Evolutionary conservation across 2,329 filamentous ascomycete genomes (phyloP).

Genomic region (Penicillium concentricum): DNA sequence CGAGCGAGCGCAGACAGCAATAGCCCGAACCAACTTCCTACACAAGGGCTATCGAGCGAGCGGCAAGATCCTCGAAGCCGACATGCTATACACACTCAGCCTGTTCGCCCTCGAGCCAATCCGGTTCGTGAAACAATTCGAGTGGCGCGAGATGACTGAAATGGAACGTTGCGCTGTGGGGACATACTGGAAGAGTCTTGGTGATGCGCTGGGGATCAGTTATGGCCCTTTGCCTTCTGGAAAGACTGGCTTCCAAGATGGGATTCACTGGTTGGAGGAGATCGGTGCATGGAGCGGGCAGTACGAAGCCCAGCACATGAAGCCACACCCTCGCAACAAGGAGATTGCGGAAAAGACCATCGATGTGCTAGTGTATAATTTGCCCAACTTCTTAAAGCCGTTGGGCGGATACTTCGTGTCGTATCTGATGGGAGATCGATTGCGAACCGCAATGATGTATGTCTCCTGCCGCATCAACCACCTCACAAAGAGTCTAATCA

Average conservation of each 20-base stretch:
- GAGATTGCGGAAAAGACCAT: conserved; percentile 59
- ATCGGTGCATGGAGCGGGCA: conserved; percentile 49
- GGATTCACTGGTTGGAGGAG: conserved; percentile 53
- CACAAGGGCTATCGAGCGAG: conserved; percentile 57
- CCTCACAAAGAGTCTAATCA: neutral
- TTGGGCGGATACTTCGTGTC: conserved; percentile 52
- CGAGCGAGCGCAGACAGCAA: conserved; percentile 49
- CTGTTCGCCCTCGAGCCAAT: conserved; percentile 66
- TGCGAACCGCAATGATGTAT: conserved; percentile 65
- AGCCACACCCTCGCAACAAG: conserved; percentile 51
- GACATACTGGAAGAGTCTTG: conserved; percentile 69
- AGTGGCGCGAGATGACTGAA: conserved; percentile 67
- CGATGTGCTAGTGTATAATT: conserved; percentile 59
- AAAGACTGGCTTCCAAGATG: conserved; percentile 46
- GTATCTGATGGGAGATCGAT: conserved; percentile 61
- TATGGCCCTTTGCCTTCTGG: conserved; percentile 45
- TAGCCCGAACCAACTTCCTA: conserved; percentile 64
- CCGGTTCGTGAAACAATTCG: conserved; percentile 62
- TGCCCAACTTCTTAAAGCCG: conserved; percentile 47
- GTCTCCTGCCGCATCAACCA: conserved; percentile 12
- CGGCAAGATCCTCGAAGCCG: conserved; percentile 60
- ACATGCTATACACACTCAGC: conserved; percentile 64
- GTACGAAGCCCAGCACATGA: conserved; percentile 63
- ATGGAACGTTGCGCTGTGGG: conserved; percentile 67
- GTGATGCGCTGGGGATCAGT: conserved; percentile 67